Evolutionary conservation across 2,329 filamentous ascomycete species (phyloP).

Genomic region (Xylariaceae sp.): DNA sequence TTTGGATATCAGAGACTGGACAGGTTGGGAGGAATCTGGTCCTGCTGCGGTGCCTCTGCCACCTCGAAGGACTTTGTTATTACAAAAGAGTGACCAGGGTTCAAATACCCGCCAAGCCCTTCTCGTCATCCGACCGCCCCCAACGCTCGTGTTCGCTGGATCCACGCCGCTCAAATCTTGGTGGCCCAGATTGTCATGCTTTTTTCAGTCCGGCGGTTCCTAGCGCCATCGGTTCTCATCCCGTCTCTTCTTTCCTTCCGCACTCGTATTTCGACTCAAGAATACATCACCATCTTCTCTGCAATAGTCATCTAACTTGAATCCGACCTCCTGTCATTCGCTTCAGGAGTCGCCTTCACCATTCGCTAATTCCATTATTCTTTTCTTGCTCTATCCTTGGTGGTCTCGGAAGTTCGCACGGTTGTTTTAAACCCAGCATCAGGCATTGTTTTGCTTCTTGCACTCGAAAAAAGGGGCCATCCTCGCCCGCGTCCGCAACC

Average conservation of each 20-base stretch:
- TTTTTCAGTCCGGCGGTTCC: slow-evolving; percentile 13
- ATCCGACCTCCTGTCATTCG: slow-evolving; percentile 26
- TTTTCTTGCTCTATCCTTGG: slow-evolving; percentile 12
- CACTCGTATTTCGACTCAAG: slow-evolving; percentile 12
- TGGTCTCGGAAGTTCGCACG: slow-evolving; percentile 20
- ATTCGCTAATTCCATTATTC: slow-evolving; percentile 25
- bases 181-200: slow-evolving; percentile 8
- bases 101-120: slow-evolving; percentile 18
- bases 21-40: not conserved
- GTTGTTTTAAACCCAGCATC: slow-evolving; percentile 17
- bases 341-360: slow-evolving; percentile 21
- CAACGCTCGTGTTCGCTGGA: slow-evolving; percentile 23
- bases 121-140: slow-evolving; percentile 13
- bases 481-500: too few species aligned
- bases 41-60: not conserved
- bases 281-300: slow-evolving; percentile 26
- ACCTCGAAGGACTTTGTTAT: not conserved
- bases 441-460: slow-evolving; percentile 17
- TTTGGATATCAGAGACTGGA: too few species aligned
- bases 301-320: slow-evolving; percentile 16
- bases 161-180: slow-evolving; percentile 10
- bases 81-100: too few species aligned
- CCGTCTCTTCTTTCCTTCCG: slow-evolving; percentile 14
- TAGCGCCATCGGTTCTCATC: slow-evolving; percentile 10
- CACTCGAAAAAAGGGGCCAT: slow-evolving; percentile 8